These are phyloP conservation scores for Bipolaris victoriae DNA, from an alignment of 2,329 filamentous ascomycete genomes.

Conservation along the genomic window DNA sequence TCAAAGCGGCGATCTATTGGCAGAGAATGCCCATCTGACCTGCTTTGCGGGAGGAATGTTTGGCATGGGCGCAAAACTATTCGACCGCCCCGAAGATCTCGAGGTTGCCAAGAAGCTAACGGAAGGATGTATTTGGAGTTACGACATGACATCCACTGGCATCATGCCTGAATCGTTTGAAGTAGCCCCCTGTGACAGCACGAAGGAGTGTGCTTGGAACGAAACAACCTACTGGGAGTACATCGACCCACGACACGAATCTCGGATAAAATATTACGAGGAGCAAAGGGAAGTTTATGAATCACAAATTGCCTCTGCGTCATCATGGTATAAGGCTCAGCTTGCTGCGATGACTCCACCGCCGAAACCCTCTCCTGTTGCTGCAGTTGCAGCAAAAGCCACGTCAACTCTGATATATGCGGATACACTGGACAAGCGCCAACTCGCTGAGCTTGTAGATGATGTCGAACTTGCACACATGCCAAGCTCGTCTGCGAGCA, in stretches of 20 bases:
- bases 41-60: slow-evolving; percentile 77
- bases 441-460: slow-evolving; percentile 35
- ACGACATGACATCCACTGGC: slow-evolving; percentile 62
- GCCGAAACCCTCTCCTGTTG: slow-evolving; percentile 15
- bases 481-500: slow-evolving; percentile 13
- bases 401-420: slow-evolving; percentile 26
- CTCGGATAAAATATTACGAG: slow-evolving; percentile 33
- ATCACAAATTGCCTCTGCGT: slow-evolving; percentile 41
- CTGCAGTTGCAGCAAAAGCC: slow-evolving; percentile 20
- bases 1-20: slow-evolving; percentile 35
- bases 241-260: slow-evolving; percentile 46
- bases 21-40: slow-evolving; percentile 65
- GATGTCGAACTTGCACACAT: slow-evolving; percentile 25
- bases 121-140: slow-evolving; percentile 68
- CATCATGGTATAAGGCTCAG: slow-evolving; percentile 37
- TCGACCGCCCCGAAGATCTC: slow-evolving; percentile 61
- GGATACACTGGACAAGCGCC: slow-evolving; percentile 35
- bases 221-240: slow-evolving; percentile 52
- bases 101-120: slow-evolving; percentile 64
- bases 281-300: slow-evolving; percentile 46
- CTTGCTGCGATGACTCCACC: slow-evolving; percentile 36
- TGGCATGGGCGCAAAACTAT: slow-evolving; percentile 68
- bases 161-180: slow-evolving; percentile 68
- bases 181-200: slow-evolving; percentile 55
- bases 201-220: slow-evolving; percentile 52